A percentile compares a stretch with the other conserved stretches of the same genome.
phyloP scores from a whole-genome alignment of 306 rosid genomes.

The Sphenostylis stenocarpa region DNA sequence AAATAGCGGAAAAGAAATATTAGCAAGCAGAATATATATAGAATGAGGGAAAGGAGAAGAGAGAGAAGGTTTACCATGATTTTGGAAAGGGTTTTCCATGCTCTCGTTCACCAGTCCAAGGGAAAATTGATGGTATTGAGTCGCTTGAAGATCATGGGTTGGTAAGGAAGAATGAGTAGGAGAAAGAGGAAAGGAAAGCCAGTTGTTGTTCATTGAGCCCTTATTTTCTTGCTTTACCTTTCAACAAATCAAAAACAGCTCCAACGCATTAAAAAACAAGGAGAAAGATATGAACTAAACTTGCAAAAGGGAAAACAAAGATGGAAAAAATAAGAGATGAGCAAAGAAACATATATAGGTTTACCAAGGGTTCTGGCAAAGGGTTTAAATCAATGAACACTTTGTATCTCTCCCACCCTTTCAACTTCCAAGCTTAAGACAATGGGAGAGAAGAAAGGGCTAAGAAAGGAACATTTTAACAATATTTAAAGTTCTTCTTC shows the following conservation, averaged over 20 bases:
- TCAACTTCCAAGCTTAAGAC: slow-evolving; percentile 16
- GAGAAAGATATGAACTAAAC: background rate
- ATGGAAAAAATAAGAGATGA: background rate
- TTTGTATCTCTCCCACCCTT: slow-evolving; percentile 21
- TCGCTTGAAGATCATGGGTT: slow-evolving; percentile 60
- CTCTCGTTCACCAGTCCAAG: slow-evolving; percentile 74
- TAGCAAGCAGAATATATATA: background rate
- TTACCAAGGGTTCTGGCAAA: slow-evolving; percentile 20
- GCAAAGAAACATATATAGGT: background rate
- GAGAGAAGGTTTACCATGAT: slow-evolving; percentile 54
- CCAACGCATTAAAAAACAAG: slow-evolving; percentile 20
- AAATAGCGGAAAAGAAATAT: background rate
- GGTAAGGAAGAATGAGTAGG: slow-evolving; percentile 81
- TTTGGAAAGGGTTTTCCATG: slow-evolving; percentile 84
- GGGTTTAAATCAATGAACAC: slow-evolving; percentile 39
- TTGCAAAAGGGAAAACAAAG: background rate
- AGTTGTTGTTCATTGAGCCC: slow-evolving; percentile 90
- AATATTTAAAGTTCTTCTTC: slow-evolving; percentile 37
- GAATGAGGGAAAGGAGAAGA: background rate
- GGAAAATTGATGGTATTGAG: slow-evolving; percentile 82
- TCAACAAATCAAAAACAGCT: slow-evolving; percentile 45
- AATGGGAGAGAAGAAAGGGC: slow-evolving; percentile 36
- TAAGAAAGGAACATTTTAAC: slow-evolving; percentile 51
- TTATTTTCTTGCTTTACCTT: background rate
- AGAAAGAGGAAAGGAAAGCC: slow-evolving; percentile 96